Conservation (phyloP, 805 yeast species). For the Ogataea methylovora region DNA sequence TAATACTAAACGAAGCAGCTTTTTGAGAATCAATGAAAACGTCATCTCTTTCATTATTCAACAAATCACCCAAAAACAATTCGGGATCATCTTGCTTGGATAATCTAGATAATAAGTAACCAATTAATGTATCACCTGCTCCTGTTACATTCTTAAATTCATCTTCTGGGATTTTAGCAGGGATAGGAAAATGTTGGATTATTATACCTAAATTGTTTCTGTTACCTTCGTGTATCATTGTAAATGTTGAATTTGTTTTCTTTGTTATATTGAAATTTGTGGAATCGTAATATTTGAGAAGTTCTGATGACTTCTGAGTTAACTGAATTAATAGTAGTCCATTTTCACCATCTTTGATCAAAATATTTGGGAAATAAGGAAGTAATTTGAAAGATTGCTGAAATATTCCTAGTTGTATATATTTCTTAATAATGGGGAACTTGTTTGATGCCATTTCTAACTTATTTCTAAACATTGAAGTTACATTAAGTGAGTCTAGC, state of each 20-base stretch:
- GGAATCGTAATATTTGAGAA: too few relatives aligned
- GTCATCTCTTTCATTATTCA: conserved; percentile 10
- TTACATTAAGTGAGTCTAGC: conserved; percentile 51
- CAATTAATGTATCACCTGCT: conserved; percentile 80
- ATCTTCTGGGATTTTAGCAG: conserved; percentile 26
- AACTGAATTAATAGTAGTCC: conserved; percentile 50
- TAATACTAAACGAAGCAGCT: conserved; percentile 20
- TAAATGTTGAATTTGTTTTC: conserved; percentile 7
- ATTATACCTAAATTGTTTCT: conserved; percentile 40
- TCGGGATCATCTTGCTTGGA: conserved; percentile 11
- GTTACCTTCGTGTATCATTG: conserved; percentile 16
- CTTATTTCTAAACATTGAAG: conserved; percentile 36
- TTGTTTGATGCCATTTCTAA: conserved; percentile 28
- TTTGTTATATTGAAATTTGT: too few relatives aligned
- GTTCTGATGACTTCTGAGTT: conserved; percentile 16
- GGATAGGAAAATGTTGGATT: conserved; percentile 53
- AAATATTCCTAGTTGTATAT: conserved; percentile 37
- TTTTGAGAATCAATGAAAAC: conserved; percentile 16
- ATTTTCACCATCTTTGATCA: conserved; percentile 59
- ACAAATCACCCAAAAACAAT: conserved; percentile 5
- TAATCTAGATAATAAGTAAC: conserved; percentile 45
- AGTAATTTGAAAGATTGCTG: conserved; percentile 67
- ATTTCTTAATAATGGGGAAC: conserved; percentile 18
- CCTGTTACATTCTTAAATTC: conserved; percentile 67
- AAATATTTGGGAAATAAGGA: conserved; percentile 62